These are phyloP conservation scores for Pecoramyces ruminantium DNA, from an alignment of 192 early-diverging fungal genomes.

Conservation along the genomic window DNA sequence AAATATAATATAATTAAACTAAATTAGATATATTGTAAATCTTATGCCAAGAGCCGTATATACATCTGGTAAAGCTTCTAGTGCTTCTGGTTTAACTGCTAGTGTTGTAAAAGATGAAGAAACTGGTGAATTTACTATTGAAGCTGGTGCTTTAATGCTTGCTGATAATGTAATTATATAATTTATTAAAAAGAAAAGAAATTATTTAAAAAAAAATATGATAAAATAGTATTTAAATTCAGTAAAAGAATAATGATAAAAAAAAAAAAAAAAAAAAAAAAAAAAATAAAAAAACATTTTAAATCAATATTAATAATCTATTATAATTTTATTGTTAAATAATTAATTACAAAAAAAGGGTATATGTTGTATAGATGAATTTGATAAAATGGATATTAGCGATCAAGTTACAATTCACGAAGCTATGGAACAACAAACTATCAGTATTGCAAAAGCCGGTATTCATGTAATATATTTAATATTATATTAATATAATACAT, in stretches of 20 bases:
- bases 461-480: constrained; percentile 44
- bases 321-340: too few relatives aligned
- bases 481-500: too few relatives aligned
- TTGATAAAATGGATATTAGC: constrained; percentile 92
- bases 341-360: constrained; percentile 52
- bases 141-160: constrained; percentile 93
- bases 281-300: too few relatives aligned
- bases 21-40: constrained; percentile 66
- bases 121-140: constrained; percentile 92
- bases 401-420: constrained; percentile 99
- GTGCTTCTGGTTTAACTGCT: constrained; percentile 89
- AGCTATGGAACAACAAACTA: constrained; percentile 99
- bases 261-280: too few relatives aligned
- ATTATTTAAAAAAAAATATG: too few relatives aligned
- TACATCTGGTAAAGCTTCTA: constrained; percentile 89
- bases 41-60: constrained; percentile 88
- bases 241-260: too few relatives aligned
- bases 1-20: too few relatives aligned
- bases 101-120: constrained; percentile 91
- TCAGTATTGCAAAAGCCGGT: constrained; percentile 88
- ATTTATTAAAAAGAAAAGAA: too few relatives aligned
- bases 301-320: too few relatives aligned
- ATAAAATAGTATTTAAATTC: too few relatives aligned
- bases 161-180: constrained; percentile 86
- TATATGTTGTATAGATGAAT: constrained; percentile 96